Evolutionary conservation across 2,329 filamentous ascomycete genomes (phyloP), one percentile per base, ranked within the genome.

Genomic region (Fusarium sp.): DNA sequence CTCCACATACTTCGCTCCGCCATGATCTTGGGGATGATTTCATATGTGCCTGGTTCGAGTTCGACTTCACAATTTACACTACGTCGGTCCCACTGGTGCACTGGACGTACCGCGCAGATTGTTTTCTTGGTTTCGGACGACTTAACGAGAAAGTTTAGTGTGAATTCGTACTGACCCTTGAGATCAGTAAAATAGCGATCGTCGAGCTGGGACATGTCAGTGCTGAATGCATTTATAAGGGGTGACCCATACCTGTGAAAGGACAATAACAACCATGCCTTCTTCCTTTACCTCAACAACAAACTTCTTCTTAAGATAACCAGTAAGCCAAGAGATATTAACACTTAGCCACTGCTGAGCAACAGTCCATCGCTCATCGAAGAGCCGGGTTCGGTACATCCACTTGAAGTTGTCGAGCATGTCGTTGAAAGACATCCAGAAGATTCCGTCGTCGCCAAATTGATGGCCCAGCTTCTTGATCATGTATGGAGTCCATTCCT

Each of bases 401-500:
- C 77, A 82, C 49, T 76, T 78, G 73, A 85, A 85, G 41, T 80
- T 83, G 22, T 81, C 77, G 3, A 85, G 78, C 67, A 85, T 77
- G 64, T 85, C 83, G 27, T 77, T 73, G 68, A 80, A 84, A 7
- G 80, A 76, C 79, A 84, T 84, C 83, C 83, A 83, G 68, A 83
- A 84, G 22, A 80, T 82, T 18, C 90, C 90, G 70, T 92, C 90
- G 69, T 92, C 89, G 20, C 89, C 90, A 69, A 92, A 92, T 52
- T 85, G 86, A 76, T 92, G 89, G 29, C 85, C 82, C 4, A 93
- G 81, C 66, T 88, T 87, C 65, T 86, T 79, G 81, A 93, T 89
- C 90, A 91, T 92, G 73, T 92, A 87, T 0, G 90, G 82, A 2
- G 90, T 93, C 91, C 91, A 94, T 76, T 93, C 87, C 70, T 90